Evolutionary conservation across 2,329 filamentous ascomycete species (phyloP).

Genomic region (Atkinsonella texensis): DNA sequence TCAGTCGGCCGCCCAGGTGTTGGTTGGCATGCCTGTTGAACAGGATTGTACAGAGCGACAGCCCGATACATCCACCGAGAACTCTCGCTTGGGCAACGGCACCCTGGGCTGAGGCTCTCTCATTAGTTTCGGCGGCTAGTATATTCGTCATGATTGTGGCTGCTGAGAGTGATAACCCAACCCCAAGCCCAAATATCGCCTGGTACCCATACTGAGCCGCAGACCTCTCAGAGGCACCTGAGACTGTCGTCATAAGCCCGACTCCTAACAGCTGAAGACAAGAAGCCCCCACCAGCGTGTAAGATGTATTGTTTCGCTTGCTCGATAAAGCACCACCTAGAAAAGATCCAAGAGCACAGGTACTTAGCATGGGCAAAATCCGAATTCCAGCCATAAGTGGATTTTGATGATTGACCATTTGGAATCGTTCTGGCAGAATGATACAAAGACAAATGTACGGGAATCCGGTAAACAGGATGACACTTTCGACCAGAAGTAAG

Average conservation of each 20-base stretch:
- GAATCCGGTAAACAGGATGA: conserved; percentile 45
- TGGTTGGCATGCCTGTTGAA: conserved; percentile 35
- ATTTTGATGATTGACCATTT: conserved; percentile 42
- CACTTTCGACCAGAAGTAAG: conserved; percentile 19
- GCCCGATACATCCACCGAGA: conserved; percentile 46
- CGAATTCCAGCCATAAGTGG: conserved; percentile 44
- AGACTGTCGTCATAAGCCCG: conserved; percentile 35
- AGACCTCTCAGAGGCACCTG: conserved; percentile 18
- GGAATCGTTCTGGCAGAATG: conserved; percentile 46
- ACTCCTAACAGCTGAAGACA: conserved; percentile 40
- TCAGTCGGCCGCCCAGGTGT: conserved; percentile 24
- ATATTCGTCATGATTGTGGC: conserved; percentile 46
- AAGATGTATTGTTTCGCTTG: conserved; percentile 40
- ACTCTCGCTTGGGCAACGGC: conserved; percentile 48
- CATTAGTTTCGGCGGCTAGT: conserved; percentile 31
- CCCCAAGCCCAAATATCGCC: conserved; percentile 44
- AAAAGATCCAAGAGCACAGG: conserved; percentile 45
- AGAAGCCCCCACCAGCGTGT: conserved; percentile 36
- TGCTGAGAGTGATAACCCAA: conserved; percentile 44
- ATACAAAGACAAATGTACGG: conserved; percentile 47
- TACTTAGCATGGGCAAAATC: conserved; percentile 44
- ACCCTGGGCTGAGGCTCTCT: conserved; percentile 46
- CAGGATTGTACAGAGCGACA: conserved; percentile 46
- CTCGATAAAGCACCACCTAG: conserved; percentile 41
- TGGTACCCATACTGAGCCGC: conserved; percentile 41